Conservation (phyloP, 352 stramenopile species). For the Pythium coloratum region DNA sequence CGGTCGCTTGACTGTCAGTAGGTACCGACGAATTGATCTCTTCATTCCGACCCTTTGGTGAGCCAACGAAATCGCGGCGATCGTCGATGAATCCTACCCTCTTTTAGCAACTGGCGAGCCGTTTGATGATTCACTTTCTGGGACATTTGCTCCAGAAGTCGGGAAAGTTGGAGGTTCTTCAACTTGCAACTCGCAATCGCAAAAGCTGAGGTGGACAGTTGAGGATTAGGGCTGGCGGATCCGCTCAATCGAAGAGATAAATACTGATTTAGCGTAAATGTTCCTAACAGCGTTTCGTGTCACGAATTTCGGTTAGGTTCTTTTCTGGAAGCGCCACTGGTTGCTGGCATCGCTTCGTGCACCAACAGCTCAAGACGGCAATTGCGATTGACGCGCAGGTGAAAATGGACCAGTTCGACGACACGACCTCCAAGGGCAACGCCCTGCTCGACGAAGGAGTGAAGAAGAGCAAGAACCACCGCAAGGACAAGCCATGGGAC, state of each 20-base stretch:
- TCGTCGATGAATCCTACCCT: background rate
- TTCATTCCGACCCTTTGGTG: slow-evolving; percentile 2
- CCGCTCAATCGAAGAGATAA: slow-evolving; percentile 1
- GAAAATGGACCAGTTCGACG: slow-evolving; percentile 76
- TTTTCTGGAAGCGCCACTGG: slow-evolving; percentile 19
- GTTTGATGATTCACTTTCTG: background rate
- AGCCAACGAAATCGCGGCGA: slow-evolving; percentile 11
- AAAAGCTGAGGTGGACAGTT: slow-evolving; percentile 21
- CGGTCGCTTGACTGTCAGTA: no score
- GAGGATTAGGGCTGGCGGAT: slow-evolving; percentile 24
- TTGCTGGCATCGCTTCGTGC: slow-evolving; percentile 27
- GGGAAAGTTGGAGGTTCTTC: background rate
- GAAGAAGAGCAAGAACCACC: slow-evolving; percentile 93
- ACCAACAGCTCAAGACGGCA: background rate
- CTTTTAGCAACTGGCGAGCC: slow-evolving; percentile 10
- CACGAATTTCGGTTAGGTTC: slow-evolving; percentile 3
- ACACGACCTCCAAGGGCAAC: slow-evolving; percentile 30
- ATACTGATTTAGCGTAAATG: slow-evolving; percentile 12
- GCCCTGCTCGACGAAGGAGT: slow-evolving; percentile 30
- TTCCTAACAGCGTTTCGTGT: slow-evolving; percentile 7
- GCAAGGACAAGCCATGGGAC: slow-evolving; percentile 99
- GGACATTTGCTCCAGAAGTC: background rate
- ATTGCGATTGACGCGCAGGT: background rate
- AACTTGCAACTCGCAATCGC: background rate
- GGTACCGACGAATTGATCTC: background rate